Conservation (phyloP, 306 rosid species). For the Cicer yamashitae region DNA sequence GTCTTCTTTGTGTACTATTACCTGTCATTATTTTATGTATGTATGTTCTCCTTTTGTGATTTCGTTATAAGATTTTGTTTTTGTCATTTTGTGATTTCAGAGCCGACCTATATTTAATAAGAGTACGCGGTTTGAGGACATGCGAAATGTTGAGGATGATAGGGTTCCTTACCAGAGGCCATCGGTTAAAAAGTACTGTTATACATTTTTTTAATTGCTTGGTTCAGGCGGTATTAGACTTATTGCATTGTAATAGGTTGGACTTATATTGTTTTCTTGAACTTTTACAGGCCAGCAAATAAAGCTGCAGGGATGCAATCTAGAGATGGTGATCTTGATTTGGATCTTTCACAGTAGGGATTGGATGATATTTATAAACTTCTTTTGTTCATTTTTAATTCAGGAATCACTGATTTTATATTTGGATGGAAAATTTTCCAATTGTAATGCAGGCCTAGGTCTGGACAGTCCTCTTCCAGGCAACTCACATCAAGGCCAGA, state of each 20-base stretch:
- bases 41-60: background rate
- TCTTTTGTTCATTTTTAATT: constrained; percentile 10
- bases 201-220: constrained; percentile 10
- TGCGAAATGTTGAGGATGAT: constrained; percentile 80
- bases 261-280: constrained; percentile 37
- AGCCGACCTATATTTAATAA: constrained; percentile 95
- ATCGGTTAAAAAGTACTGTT: constrained; percentile 67
- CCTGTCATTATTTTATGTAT: background rate
- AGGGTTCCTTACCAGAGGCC: constrained; percentile 83
- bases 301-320: constrained; percentile 86
- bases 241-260: background rate
- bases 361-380: constrained; percentile 19
- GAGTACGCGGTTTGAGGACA: constrained; percentile 96
- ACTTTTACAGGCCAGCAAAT: constrained; percentile 64
- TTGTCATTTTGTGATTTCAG: constrained; percentile 56
- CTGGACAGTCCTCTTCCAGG: constrained; percentile 85
- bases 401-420: constrained; percentile 24
- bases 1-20: constrained; percentile 7
- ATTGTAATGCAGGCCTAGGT: constrained; percentile 69
- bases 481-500: constrained; percentile 89
- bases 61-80: background rate
- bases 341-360: constrained; percentile 87
- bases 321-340: constrained; percentile 92
- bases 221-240: background rate
- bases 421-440: constrained; percentile 31